These are phyloP conservation scores for Cryptococcus maquisensis DNA, from an alignment of 1,284 basidiomycete species.

Conservation along the genomic window DNA sequence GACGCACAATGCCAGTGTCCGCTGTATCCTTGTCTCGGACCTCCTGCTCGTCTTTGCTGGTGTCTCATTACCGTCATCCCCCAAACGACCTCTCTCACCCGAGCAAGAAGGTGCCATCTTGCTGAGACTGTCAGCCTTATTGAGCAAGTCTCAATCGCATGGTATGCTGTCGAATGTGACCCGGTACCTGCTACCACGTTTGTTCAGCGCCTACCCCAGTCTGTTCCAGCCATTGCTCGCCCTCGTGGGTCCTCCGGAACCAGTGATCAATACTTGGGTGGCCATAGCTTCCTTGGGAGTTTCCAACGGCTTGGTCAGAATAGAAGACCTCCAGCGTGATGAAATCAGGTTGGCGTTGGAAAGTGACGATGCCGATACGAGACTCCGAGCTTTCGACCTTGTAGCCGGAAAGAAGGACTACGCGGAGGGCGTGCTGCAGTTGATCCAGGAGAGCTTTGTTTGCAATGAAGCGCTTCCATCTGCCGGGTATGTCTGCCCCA, in stretches of 20 bases:
- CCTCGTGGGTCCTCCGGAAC: constrained; percentile 6
- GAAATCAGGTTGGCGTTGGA: constrained; percentile 26
- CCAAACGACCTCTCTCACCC: background rate
- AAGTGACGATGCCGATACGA: constrained; percentile 29
- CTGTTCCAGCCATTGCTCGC: constrained; percentile 28
- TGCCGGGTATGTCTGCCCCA: constrained; percentile 26
- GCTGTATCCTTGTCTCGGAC: constrained; percentile 25
- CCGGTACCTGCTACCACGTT: background rate
- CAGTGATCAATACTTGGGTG: constrained; percentile 33
- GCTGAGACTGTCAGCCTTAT: constrained; percentile 31
- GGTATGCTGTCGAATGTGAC: background rate
- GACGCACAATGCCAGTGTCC: constrained; percentile 18
- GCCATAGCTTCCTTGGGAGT: constrained; percentile 37
- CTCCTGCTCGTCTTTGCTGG: constrained; percentile 11
- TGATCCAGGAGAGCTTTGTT: constrained; percentile 18
- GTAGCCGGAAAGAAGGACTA: constrained; percentile 29
- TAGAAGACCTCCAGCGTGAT: constrained; percentile 20
- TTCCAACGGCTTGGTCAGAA: constrained; percentile 15
- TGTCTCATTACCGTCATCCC: background rate
- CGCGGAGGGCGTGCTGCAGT: constrained; percentile 11
- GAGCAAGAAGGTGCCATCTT: constrained; percentile 10
- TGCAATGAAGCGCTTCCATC: constrained; percentile 20
- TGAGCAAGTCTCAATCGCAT: background rate
- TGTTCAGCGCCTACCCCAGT: constrained; percentile 11
- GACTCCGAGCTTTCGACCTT: constrained; percentile 35